Conservation (phyloP, 805 yeast species). For the Cyberlindnera amylophila region DNA sequence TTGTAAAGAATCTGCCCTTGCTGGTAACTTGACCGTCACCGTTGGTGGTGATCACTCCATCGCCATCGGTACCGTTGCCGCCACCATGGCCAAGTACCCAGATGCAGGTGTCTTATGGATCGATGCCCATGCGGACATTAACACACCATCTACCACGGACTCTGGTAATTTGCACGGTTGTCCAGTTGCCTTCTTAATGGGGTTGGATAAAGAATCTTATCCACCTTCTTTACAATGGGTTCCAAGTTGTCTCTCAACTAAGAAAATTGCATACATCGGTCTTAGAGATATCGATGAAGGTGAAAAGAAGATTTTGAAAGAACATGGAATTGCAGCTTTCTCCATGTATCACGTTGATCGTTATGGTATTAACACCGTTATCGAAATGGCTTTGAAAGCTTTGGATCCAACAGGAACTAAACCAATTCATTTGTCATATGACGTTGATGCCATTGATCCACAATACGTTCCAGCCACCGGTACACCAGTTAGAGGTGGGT, state of each 20-base stretch:
- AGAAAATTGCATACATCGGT: conserved; percentile 87
- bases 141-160: conserved; percentile 77
- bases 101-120: conserved; percentile 92
- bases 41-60: conserved; percentile 97
- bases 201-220: conserved; percentile 61
- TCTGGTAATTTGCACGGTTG: conserved; percentile 96
- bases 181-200: conserved; percentile 88
- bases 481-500: conserved; percentile 95
- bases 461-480: conserved; percentile 95
- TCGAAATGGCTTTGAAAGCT: conserved; percentile 82
- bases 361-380: conserved; percentile 86
- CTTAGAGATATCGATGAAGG: conserved; percentile 88
- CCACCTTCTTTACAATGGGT: conserved; percentile 84
- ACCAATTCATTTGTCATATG: conserved; percentile 90
- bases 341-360: conserved; percentile 96
- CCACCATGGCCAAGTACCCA: conserved; percentile 73
- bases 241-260: conserved; percentile 58
- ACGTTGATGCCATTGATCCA: conserved; percentile 97
- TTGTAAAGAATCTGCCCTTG: conserved; percentile 47
- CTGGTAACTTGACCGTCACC: conserved; percentile 66
- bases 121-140: conserved; percentile 97
- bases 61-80: conserved; percentile 90
- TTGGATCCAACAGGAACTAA: conserved; percentile 64
- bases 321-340: conserved; percentile 74
- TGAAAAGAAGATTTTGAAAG: conserved; percentile 70